Conservation (phyloP, 352 stramenopile genomes). For the Pythium aquatile region DNA sequence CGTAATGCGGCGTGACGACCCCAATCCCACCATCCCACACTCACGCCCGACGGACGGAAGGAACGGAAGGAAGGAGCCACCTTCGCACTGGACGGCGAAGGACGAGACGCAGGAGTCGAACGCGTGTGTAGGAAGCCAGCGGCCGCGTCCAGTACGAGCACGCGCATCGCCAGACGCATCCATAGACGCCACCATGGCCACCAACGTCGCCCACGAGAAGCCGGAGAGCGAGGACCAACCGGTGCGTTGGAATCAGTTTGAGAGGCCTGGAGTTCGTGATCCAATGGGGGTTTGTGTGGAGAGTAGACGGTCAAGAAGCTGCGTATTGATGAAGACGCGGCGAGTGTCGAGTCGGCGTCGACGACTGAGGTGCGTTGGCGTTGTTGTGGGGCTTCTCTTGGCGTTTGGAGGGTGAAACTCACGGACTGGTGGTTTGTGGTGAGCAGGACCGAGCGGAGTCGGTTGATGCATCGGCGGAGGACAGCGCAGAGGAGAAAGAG, state of each 20-base stretch:
- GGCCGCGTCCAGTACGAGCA: neutral
- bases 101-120: slow-evolving; percentile 9
- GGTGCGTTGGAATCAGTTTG: slow-evolving; percentile 23
- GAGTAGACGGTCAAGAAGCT: slow-evolving; percentile 33
- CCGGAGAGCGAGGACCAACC: slow-evolving; percentile 62
- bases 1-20: slow-evolving; percentile 9
- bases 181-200: slow-evolving; percentile 42
- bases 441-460: slow-evolving; percentile 24
- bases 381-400: neutral
- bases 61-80: slow-evolving; percentile 21
- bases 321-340: slow-evolving; percentile 28
- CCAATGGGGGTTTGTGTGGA: neutral
- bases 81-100: slow-evolving; percentile 20
- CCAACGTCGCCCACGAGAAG: slow-evolving; percentile 76
- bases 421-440: neutral
- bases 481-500: slow-evolving; percentile 23
- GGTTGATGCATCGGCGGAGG: slow-evolving; percentile 14
- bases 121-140: slow-evolving; percentile 2
- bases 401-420: neutral
- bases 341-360: slow-evolving; percentile 26
- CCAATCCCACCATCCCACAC: slow-evolving; percentile 4
- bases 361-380: slow-evolving; percentile 21
- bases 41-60: neutral
- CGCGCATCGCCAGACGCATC: neutral
- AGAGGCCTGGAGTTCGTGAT: neutral